Evolutionary conservation across 2,329 filamentous ascomycete species (phyloP).

Genomic region (Bipolaris oryzae): DNA sequence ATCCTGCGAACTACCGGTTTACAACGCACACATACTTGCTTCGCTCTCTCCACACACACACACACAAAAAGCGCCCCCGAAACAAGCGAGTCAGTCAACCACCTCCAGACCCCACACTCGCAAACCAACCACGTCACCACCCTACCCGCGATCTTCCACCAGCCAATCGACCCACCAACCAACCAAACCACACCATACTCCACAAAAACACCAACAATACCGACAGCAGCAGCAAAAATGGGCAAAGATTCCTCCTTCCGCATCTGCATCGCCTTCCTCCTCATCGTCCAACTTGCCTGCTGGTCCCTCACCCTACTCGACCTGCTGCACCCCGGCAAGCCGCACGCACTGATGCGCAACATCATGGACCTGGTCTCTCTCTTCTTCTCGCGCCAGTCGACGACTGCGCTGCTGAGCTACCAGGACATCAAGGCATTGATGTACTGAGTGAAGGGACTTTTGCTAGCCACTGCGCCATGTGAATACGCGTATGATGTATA

Average conservation of each 20-base stretch:
- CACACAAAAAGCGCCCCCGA: too few relatives aligned
- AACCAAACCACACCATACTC: not conserved
- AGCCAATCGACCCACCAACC: not conserved
- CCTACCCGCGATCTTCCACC: not conserved
- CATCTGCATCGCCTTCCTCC: slow-evolving; percentile 37
- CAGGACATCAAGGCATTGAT: slow-evolving; percentile 20
- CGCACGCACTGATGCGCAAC: slow-evolving; percentile 29
- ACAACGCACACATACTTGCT: too few relatives aligned
- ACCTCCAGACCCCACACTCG: not conserved
- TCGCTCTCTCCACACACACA: too few relatives aligned
- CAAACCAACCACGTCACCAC: not conserved
- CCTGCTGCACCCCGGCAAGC: slow-evolving; percentile 38
- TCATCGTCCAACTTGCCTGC: slow-evolving; percentile 38
- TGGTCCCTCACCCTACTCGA: slow-evolving; percentile 42
- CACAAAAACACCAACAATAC: too few relatives aligned
- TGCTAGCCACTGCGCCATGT: not conserved
- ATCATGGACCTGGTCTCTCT: slow-evolving; percentile 22
- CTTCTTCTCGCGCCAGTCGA: slow-evolving; percentile 16
- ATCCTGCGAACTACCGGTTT: not conserved
- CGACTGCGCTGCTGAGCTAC: slow-evolving; percentile 24
- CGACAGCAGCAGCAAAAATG: slow-evolving; percentile 17
- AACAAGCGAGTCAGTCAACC: not conserved
- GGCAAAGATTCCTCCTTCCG: slow-evolving; percentile 37
- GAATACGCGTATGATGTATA: not conserved
- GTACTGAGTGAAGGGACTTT: slow-evolving; percentile 1